phyloP scores from a whole-genome alignment of 2,329 filamentous ascomycete genomes.

The Rutstroemia sp. region DNA sequence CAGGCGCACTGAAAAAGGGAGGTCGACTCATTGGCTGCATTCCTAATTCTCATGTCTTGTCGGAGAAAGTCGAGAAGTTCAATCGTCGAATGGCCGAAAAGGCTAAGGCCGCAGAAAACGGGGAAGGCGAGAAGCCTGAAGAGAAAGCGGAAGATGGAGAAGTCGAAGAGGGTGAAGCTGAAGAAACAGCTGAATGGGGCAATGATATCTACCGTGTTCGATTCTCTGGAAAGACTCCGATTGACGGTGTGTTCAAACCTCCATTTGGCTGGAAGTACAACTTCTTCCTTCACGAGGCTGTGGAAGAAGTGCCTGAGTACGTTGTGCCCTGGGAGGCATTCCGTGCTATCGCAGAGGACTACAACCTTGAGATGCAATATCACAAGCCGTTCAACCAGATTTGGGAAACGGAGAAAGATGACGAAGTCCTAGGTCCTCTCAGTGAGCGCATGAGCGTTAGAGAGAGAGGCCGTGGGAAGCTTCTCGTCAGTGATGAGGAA shows the following conservation, averaged over 20 bases:
- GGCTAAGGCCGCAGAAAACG: slow-evolving; percentile 28
- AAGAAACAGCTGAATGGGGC: slow-evolving; percentile 73
- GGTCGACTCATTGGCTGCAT: slow-evolving; percentile 92
- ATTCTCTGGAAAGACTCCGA: slow-evolving; percentile 75
- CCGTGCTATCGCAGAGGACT: slow-evolving; percentile 89
- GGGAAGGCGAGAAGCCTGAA: slow-evolving; percentile 32
- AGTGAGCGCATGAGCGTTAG: slow-evolving; percentile 96
- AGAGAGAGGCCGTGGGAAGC: slow-evolving; percentile 53
- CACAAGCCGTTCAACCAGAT: slow-evolving; percentile 86
- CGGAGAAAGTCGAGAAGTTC: slow-evolving; percentile 67
- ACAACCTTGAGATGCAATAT: slow-evolving; percentile 92
- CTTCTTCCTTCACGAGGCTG: slow-evolving; percentile 92
- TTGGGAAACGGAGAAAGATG: slow-evolving; percentile 86
- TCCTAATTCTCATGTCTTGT: slow-evolving; percentile 91
- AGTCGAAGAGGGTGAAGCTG: slow-evolving; percentile 53
- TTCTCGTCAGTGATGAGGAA: slow-evolving; percentile 76
- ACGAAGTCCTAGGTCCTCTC: slow-evolving; percentile 69
- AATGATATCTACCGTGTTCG: slow-evolving; percentile 88
- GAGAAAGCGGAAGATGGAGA: slow-evolving; percentile 34
- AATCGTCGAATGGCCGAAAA: slow-evolving; percentile 50
- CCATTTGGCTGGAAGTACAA: slow-evolving; percentile 98
- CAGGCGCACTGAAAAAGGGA: slow-evolving; percentile 84
- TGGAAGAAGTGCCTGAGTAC: slow-evolving; percentile 94
- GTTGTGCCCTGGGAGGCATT: slow-evolving; percentile 98
- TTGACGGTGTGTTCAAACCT: slow-evolving; percentile 85